Conservation (phyloP, 2,329 filamentous ascomycete species). For the Orbilia quercus region DNA sequence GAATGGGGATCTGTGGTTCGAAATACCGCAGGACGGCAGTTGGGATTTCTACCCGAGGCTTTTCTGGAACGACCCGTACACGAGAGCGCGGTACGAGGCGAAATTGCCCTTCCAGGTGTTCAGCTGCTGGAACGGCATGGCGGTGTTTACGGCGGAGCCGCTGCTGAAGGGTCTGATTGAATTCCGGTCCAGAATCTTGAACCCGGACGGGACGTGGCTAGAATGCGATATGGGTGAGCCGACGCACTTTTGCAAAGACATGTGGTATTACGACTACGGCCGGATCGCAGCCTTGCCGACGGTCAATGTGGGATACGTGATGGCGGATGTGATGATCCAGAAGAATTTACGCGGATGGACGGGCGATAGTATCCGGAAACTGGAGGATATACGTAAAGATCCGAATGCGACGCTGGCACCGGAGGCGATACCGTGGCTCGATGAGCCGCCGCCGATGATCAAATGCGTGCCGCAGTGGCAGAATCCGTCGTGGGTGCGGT, state of each 20-base stretch:
- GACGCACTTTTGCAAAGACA: conserved; percentile 1
- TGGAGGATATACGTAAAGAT: neutral
- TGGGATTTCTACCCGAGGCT: neutral
- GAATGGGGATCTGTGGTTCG: conserved; percentile 3
- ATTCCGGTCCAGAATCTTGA: neutral
- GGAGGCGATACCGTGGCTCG: neutral
- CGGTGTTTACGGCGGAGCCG: neutral
- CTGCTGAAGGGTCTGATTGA: neutral
- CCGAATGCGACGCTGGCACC: no score
- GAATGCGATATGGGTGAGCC: conserved; percentile 7
- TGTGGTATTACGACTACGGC: conserved; percentile 5
- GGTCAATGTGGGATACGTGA: neutral
- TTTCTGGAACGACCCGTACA: neutral
- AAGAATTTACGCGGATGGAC: neutral
- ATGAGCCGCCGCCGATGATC: neutral
- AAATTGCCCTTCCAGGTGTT: conserved; percentile 2
- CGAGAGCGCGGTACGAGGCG: neutral
- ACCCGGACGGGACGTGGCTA: neutral
- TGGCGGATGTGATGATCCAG: neutral
- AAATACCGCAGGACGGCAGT: neutral
- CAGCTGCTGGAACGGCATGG: conserved; percentile 3
- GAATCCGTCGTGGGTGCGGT: neutral
- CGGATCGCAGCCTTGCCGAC: neutral
- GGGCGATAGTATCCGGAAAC: neutral
- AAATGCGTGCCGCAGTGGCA: conserved; percentile 1